A percentile compares a stretch with the other conserved stretches of the same genome.
Conservation (phyloP, 139 green algal species). For the Pseudopediastrum boryanum region DNA sequence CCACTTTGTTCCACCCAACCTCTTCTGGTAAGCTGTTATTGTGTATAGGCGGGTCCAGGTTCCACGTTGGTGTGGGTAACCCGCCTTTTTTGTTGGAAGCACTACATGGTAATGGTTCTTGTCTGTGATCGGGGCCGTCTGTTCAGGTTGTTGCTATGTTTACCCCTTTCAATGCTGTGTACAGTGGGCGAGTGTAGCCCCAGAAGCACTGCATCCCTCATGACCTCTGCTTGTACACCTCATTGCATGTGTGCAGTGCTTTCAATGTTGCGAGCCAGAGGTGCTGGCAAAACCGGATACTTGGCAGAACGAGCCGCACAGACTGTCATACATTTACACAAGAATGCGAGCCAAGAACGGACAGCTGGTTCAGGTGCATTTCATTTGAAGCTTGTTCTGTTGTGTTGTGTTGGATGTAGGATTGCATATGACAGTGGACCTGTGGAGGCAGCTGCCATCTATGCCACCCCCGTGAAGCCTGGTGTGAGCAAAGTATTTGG, state of each 20-base stretch:
- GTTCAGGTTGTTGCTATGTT: background rate
- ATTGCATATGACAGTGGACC: conserved; percentile 33
- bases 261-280: no score
- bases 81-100: no score
- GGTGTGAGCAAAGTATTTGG: conserved; percentile 33
- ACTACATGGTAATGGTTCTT: no score
- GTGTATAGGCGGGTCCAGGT: no score
- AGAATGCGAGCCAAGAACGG: no score
- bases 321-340: no score
- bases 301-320: no score
- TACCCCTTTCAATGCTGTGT: background rate
- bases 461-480: conserved; percentile 23
- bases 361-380: no score
- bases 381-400: no score
- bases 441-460: conserved; percentile 13
- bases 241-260: no score
- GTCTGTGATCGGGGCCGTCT: background rate
- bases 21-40: conserved; percentile 8
- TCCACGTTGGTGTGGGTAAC: no score
- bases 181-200: background rate
- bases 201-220: background rate
- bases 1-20: conserved; percentile 33
- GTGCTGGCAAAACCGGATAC: no score
- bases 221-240: background rate
- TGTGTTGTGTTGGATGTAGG: conserved; percentile 10